A percentile compares a stretch with the other conserved stretches of the same genome.
Conservation (phyloP, 176 grass and related monocot genomes). For the Cymbopogon citratus region DNA sequence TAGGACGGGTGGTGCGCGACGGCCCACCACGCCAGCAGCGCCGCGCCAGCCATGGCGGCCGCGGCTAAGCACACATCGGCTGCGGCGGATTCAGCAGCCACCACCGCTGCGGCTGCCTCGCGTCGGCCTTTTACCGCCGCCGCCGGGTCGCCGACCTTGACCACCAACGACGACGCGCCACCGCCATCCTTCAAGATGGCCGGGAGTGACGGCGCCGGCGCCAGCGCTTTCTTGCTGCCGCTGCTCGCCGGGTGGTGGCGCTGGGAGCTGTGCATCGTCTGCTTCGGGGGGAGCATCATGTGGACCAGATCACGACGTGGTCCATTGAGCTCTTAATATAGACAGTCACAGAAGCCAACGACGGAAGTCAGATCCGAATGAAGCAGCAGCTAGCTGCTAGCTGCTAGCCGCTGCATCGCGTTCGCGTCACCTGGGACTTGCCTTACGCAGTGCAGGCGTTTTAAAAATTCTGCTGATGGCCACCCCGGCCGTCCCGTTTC, state of each 20-base stretch:
- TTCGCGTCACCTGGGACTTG: neutral
- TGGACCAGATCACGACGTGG: neutral
- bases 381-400: too few relatives aligned
- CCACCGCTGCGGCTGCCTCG: neutral
- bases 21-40: slow-evolving; percentile 58
- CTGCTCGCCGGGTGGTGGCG: neutral
- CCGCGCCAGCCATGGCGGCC: slow-evolving; percentile 26
- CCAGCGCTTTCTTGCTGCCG: neutral
- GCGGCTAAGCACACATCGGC: slow-evolving; percentile 34
- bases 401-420: too few relatives aligned
- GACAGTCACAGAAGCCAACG: too few relatives aligned
- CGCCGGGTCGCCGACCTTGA: neutral
- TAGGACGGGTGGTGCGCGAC: slow-evolving; percentile 57
- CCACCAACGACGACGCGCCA: too few relatives aligned
- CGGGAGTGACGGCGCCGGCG: neutral
- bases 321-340: neutral
- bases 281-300: neutral
- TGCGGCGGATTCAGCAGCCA: neutral
- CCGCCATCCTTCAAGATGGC: neutral
- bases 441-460: neutral
- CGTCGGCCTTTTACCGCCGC: neutral
- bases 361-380: too few relatives aligned
- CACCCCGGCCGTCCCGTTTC: neutral
- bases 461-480: neutral
- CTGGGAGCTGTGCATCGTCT: neutral